Evolutionary conservation across 2,329 filamentous ascomycete genomes (phyloP).

Genomic region (Penicillium sclerotiorum): DNA sequence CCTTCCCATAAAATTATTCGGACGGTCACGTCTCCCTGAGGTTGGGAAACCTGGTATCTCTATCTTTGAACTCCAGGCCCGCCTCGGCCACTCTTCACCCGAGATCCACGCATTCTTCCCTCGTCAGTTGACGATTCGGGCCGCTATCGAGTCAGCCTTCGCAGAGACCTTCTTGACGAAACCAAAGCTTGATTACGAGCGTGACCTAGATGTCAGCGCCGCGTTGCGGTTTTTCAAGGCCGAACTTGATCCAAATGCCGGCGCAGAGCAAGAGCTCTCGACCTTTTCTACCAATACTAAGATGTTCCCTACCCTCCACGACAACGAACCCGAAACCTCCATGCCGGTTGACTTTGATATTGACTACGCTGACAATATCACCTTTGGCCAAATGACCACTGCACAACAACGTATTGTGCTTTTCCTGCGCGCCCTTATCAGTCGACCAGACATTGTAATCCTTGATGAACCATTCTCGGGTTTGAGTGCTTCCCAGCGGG

Average conservation of each 20-base stretch:
- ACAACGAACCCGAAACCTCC: neutral
- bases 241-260: constrained; percentile 68
- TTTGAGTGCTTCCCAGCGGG: constrained; percentile 78
- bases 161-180: constrained; percentile 79
- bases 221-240: constrained; percentile 74
- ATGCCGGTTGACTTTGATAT: constrained; percentile 34
- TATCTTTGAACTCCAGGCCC: constrained; percentile 87
- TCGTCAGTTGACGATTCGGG: constrained; percentile 69
- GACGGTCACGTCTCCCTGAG: constrained; percentile 75
- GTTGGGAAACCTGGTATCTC: constrained; percentile 74
- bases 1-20: constrained; percentile 83
- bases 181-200: constrained; percentile 64
- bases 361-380: constrained; percentile 73
- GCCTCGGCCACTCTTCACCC: constrained; percentile 89
- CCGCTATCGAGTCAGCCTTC: constrained; percentile 83
- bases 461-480: constrained; percentile 87
- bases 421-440: constrained; percentile 79
- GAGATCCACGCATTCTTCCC: constrained; percentile 96
- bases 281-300: constrained; percentile 13
- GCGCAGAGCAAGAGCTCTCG: neutral
- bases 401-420: constrained; percentile 75
- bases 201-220: constrained; percentile 65
- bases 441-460: constrained; percentile 78
- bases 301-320: constrained; percentile 25
- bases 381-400: constrained; percentile 64